Evolutionary conservation across 1,284 basidiomycete species (phyloP), one percentile per base, ranked within the genome.

Genomic region (Heterobasidion parviporum): DNA sequence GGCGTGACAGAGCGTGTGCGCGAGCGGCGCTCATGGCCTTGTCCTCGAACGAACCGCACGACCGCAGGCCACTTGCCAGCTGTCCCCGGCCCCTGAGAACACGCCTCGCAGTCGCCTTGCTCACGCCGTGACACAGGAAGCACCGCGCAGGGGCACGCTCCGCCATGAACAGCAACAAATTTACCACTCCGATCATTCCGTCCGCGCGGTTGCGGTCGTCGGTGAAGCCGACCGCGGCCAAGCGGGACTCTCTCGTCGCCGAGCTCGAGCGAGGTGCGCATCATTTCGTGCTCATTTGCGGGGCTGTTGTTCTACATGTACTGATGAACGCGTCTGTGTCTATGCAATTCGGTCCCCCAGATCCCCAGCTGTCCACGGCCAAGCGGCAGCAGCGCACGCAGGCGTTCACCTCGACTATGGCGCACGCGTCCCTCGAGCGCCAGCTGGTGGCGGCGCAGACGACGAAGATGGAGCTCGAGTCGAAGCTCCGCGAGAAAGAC

Each of bases 231-330:
- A 56, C 64, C 18, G 63, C 72, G 0, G 14, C 65, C 12, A 80
- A 87, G 59, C 78, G 85, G 41, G 82, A 85, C 61, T 83, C 83
- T 0, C 68, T 85, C 48, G 76, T 79, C 36, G 83, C 84, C 32
- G 83, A 87, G 61, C 74, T 85, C 6, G 84, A 87, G 65, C 74
- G 80, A 65, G 84, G 84, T 79, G 61, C 54, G 68, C 66, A 52
- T 51, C 46, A 47, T 15, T 15, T 54, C 38, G 50, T 18, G 47
- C 36, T 34, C 15, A 52, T 26, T 52, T 59, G 51, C 32, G 7
- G 14, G 35, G 26, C 26, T 26, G 26, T 4, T 26, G 5, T 26
- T 14, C 7, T 32, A n/a, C 26, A 41, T 47, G 55, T 43, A 54
- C 44, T 54, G 48, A 51, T 48, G 49, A 38, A 38, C 34, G 35